phyloP scores from a whole-genome alignment of 768 basidiomycete species.

The Asterophora parasitica region DNA sequence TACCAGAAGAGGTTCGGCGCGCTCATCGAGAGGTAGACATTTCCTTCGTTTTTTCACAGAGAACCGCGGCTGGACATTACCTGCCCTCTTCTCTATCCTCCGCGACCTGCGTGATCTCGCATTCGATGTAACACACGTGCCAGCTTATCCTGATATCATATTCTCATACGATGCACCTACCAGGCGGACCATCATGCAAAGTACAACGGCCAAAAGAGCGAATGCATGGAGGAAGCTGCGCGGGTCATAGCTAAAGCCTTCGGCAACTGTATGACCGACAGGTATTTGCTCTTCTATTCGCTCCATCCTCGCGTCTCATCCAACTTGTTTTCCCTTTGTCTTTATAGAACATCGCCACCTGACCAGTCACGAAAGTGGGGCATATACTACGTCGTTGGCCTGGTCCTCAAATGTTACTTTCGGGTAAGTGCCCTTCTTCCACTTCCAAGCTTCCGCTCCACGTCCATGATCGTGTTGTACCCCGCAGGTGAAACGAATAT shows the following conservation, averaged over 20 bases:
- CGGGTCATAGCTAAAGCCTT: slow-evolving; percentile 87
- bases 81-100: slow-evolving; percentile 75
- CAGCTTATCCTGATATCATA: not conserved
- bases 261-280: slow-evolving; percentile 81
- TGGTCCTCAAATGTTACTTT: slow-evolving; percentile 94
- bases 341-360: slow-evolving; percentile 55
- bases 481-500: slow-evolving; percentile 80
- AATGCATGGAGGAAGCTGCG: slow-evolving; percentile 84
- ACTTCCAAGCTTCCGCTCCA: slow-evolving; percentile 1
- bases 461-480: not conserved
- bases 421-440: slow-evolving; percentile 48
- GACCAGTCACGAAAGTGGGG: slow-evolving; percentile 84
- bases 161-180: not conserved
- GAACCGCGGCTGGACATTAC: slow-evolving; percentile 84
- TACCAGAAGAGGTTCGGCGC: not conserved
- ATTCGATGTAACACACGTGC: slow-evolving; percentile 52
- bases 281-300: slow-evolving; percentile 19
- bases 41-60: slow-evolving; percentile 78
- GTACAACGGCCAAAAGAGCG: slow-evolving; percentile 50
- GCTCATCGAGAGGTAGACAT: slow-evolving; percentile 33
- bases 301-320: not conserved
- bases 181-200: slow-evolving; percentile 63
- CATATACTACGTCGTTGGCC: slow-evolving; percentile 85
- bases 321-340: no score
- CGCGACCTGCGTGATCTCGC: slow-evolving; percentile 83